Evolutionary conservation across 2,329 filamentous ascomycete genomes (phyloP), one percentile per base, ranked within the genome.

Genomic region (Sordariomycetes sp.): DNA sequence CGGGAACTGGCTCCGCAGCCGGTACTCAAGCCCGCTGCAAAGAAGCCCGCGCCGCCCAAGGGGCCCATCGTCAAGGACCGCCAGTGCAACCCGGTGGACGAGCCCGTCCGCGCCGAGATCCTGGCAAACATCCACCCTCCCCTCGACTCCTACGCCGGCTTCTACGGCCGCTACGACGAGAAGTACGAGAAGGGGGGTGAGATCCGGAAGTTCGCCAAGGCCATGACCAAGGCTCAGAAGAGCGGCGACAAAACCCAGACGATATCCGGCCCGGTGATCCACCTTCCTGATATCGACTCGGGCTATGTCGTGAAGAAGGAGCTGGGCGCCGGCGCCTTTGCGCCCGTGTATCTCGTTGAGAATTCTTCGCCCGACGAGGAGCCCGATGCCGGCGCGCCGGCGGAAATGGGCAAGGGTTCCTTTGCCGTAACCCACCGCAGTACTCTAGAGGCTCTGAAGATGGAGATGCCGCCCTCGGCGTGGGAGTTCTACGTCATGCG

Each of bases 401-500:
- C 70, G 66, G 43, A 75, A 3, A 83, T 88, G 80, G 83, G 85
- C 59, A 85, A 82, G 65, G 80, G 84, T 34, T 72, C 77, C 14
- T 83, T 86, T 66, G 76, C 81, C n/a, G 66, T 77, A 11, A 75
- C 74, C 37, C 74, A 76, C 53, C 83, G 88, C 50, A 75, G 76
- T 51, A 62, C 76, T 1, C 78, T 94, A 4, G 91, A 97, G 71
- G 94, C 94, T 1, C 79, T 99, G 64, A 99, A 99, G 72, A 92
- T 96, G 84, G 94, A 99, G 73, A 82, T 88, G 35, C 90, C 92
- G 0, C 89, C 93, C 0, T 88, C 86, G 4, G 80, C 89, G 0
- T 99, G 94, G 94, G 94, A 99, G 68, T 99, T 97, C 68, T 89
- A 96, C 72, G 95, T 99, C 71, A 90, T 97, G 76, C 87, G 90